Conservation (phyloP, 768 basidiomycete species). For the Mycena indigotica region DNA sequence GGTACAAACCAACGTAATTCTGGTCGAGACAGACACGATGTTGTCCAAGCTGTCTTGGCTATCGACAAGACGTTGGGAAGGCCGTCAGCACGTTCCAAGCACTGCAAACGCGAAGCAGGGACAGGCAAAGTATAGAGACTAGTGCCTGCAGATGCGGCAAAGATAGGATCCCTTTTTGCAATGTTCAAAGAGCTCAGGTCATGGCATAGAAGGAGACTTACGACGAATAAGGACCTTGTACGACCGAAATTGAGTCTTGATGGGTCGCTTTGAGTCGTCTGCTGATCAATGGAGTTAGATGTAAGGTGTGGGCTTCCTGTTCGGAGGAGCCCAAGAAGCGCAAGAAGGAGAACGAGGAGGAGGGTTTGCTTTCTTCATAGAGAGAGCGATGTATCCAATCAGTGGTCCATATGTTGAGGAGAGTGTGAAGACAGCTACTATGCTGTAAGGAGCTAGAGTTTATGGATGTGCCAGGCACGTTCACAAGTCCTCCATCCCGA, state of each 20-base stretch:
- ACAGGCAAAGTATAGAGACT: slow-evolving; percentile 41
- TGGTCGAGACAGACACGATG: slow-evolving; percentile 81
- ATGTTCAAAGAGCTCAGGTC: neutral
- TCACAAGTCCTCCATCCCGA: slow-evolving; percentile 71
- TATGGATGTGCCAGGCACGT: slow-evolving; percentile 65
- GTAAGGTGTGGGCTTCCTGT: slow-evolving; percentile 63
- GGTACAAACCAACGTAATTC: slow-evolving; percentile 85
- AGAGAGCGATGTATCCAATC: slow-evolving; percentile 78
- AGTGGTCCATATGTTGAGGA: slow-evolving; percentile 90
- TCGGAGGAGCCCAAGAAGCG: slow-evolving; percentile 66
- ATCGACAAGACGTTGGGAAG: slow-evolving; percentile 65
- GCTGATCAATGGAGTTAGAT: slow-evolving; percentile 60
- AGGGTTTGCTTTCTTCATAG: slow-evolving; percentile 58
- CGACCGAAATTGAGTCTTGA: slow-evolving; percentile 42
- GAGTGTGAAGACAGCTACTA: slow-evolving; percentile 57
- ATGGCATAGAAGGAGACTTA: slow-evolving; percentile 33
- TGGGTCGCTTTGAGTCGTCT: slow-evolving; percentile 52
- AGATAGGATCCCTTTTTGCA: slow-evolving; percentile 53
- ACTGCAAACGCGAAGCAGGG: slow-evolving; percentile 28
- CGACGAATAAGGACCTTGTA: slow-evolving; percentile 48
- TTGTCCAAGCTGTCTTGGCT: slow-evolving; percentile 59
- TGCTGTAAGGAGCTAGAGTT: slow-evolving; percentile 49
- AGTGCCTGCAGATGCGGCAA: slow-evolving; percentile 42
- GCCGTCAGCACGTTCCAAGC: slow-evolving; percentile 39
- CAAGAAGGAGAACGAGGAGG: slow-evolving; percentile 72